Base-by-base conservation (phyloP, 805 yeast genomes). In the Myxozyma sirexii region DNA sequence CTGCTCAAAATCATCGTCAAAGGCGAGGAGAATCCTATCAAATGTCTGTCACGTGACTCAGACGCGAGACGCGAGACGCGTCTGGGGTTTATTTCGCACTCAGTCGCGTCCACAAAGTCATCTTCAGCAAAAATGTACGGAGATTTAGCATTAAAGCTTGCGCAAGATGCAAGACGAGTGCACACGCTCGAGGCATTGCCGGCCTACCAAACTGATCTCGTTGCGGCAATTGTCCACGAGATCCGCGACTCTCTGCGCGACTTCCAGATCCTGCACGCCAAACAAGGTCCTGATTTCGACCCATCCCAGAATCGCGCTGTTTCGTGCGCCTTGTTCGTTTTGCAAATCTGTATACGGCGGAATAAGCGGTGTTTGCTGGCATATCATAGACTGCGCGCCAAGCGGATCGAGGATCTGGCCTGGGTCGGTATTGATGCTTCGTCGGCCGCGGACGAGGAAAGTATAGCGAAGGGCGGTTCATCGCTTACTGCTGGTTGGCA, bases 281-380 rank as follows among this genome's bases (percentile, higher is more conserved):
- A 50, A 2, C 65, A 57, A 2, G 56, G 60, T 26, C 59, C 55
- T 21, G 67, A 67, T 38, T 57, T 54, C 26, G 46, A 59, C 8
- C 65, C 67, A 10, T 65, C 74, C 1, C 72, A 68, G 19, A 70
- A 73, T 55, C 64, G 77, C 15, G 61, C 65, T 8, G 67, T 68
- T 5, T 66, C 73, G 41, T 71, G 77, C 35, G 72, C 75, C 6
- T 63, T 77, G 17, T 85, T 87, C 70, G 88, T 88, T 5, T 83
- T 88, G 5, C 86, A 85, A 63, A 74, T 92, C 27, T 84, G 90
- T 45, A 84, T 91, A 85, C 80, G 94, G 62, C 76, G 98, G 52
- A 92, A 96, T 76, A 96, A 94, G 72, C 76, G 99, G 53, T 90
- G 97, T 72, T 71, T 94, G 38, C 71, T 94, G 53, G 97, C 96